Conservation (phyloP, 2,329 filamentous ascomycete species). For the Alternaria sp. region DNA sequence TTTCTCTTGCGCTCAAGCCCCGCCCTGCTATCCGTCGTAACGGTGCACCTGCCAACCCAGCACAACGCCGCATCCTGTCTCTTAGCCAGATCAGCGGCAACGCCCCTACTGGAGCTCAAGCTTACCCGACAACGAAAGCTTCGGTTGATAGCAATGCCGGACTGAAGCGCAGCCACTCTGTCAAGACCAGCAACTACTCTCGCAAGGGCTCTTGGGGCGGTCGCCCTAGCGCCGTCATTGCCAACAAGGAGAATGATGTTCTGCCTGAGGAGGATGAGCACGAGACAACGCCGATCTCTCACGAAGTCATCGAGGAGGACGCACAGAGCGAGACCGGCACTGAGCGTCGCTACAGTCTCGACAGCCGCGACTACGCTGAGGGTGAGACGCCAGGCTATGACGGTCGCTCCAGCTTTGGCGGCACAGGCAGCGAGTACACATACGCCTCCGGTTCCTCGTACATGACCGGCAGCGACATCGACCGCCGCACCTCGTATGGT, state of each 20-base stretch:
- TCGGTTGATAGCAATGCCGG: constrained; percentile 51
- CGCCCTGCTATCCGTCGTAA: constrained; percentile 51
- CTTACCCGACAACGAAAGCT: constrained; percentile 42
- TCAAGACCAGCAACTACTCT: constrained; percentile 44
- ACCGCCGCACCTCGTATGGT: constrained; percentile 53
- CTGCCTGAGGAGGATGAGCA: constrained; percentile 53
- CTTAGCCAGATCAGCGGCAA: constrained; percentile 89
- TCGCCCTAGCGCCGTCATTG: constrained; percentile 36
- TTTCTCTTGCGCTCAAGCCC: constrained; percentile 58
- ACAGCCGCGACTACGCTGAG: constrained; percentile 43
- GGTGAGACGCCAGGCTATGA: constrained; percentile 45
- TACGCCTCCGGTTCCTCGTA: constrained; percentile 57
- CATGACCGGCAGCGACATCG: constrained; percentile 55
- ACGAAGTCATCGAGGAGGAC: constrained; percentile 38
- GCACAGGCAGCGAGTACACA: constrained; percentile 52
- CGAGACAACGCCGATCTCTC: constrained; percentile 29
- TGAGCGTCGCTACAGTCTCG: constrained; percentile 48
- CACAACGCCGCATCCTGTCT: constrained; percentile 79
- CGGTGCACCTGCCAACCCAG: constrained; percentile 45
- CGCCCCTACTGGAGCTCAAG: constrained; percentile 57
- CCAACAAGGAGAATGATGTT: constrained; percentile 57
- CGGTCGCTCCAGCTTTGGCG: constrained; percentile 51
- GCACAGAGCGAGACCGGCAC: constrained; percentile 48
- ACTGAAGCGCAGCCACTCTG: constrained; percentile 57
- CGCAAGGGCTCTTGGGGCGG: constrained; percentile 48